A percentile compares a stretch with the other conserved stretches of the same genome.
Conservation (phyloP, 2,329 filamentous ascomycete species). For the Pseudogymnoascus sp. region DNA sequence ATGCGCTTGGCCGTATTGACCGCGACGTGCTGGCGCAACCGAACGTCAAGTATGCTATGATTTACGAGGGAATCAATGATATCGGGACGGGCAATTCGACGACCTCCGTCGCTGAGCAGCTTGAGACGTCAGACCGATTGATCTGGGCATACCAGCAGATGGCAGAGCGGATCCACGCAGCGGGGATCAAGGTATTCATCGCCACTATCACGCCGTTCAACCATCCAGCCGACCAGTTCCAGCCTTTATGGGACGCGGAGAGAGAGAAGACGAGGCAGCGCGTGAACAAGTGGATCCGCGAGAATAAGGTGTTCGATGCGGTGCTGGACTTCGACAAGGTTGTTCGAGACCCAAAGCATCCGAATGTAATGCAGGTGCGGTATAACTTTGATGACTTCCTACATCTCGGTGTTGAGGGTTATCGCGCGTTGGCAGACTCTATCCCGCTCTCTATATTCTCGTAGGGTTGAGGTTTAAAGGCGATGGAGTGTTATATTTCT, state of each 20-base stretch:
- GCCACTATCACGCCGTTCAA: constrained; percentile 51
- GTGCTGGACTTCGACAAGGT: constrained; percentile 53
- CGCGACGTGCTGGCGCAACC: constrained; percentile 50
- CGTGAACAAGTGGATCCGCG: constrained; percentile 51
- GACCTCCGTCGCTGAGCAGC: constrained; percentile 35
- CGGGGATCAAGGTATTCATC: constrained; percentile 45
- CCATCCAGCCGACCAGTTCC: constrained; percentile 32
- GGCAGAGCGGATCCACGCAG: constrained; percentile 40
- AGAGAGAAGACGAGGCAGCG: constrained; percentile 45
- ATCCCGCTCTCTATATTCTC: constrained; percentile 45
- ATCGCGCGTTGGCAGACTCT: constrained; percentile 43
- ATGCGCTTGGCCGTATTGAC: constrained; percentile 46
- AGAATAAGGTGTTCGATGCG: constrained; percentile 45
- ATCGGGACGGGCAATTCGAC: constrained; percentile 41
- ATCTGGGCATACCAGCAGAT: constrained; percentile 50
- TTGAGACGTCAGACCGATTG: constrained; percentile 37
- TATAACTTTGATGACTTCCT: constrained; percentile 53
- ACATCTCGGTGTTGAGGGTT: constrained; percentile 48
- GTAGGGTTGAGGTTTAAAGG: not conserved
- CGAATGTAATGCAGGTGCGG: constrained; percentile 34
- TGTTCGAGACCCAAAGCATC: constrained; percentile 40
- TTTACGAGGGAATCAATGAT: constrained; percentile 58
- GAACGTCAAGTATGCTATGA: constrained; percentile 44
- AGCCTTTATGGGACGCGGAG: constrained; percentile 40
- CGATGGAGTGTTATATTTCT: not conserved